Base-by-base conservation (phyloP, 306 rosid genomes). In the Fragaria nilgerrensis region DNA sequence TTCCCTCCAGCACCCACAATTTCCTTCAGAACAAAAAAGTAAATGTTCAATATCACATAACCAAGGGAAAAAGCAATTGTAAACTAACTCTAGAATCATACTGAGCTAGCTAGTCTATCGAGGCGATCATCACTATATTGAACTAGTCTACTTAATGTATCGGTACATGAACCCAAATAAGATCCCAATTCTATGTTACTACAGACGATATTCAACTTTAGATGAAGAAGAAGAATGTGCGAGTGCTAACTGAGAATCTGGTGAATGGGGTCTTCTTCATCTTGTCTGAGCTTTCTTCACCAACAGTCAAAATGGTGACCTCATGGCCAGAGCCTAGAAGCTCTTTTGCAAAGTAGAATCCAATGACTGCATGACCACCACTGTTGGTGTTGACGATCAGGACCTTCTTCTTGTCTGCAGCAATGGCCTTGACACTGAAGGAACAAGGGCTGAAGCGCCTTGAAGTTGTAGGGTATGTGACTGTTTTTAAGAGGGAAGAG, bases 251-350 rank as follows among this genome's bases (percentile, higher is more conserved):
- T 73, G 97, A 88, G 79, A 95, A 90, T 92, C 97, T 87, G 87
- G 55, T 88, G 49, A 90, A 95, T 48, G 97, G 98, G 75, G 96
- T 94, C 79, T 94, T 92, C 86, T 89, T 90, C 97, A 92, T 94
- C 87, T 92, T 90, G 77, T 89, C 97, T 0, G 98, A 94, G 77
- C 82, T 70, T 83, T 92, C 91, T 66, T 92, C 97, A 75, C 97
- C 97, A 73, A 94, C 95, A 25, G 97, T 95, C 71, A 95, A 80
- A 14, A 95, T 63, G 13, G 94, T 92, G 83, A 90, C 97, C 1
- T 88, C 72, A 50, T 92, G 97, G 78, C 93, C 92, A 27, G 90
- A 82, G 72, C 80, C 89, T 68, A 95, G 97, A 82, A 95, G 96
- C 86, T 90, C 86, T 83, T 92, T 92, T 0, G 96, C 94, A 19